Base-by-base conservation (phyloP, 192 early-diverging fungal species). In the Entophlyctis helioformis region DNA sequence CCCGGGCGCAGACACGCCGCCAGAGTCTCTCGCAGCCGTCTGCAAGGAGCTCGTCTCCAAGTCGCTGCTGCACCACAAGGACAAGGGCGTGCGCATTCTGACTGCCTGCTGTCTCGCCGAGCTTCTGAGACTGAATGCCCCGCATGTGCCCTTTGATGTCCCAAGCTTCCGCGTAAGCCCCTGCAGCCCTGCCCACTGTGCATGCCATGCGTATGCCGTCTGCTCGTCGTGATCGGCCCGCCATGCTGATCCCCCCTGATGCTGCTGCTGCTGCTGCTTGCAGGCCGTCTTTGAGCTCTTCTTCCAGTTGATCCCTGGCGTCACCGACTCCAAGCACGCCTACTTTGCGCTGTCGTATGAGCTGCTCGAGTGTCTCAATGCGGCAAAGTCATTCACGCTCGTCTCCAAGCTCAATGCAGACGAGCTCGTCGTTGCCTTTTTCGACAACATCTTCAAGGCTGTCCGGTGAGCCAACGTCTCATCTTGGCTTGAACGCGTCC, bases 51-150 rank as follows among this genome's bases (percentile, higher is more conserved):
- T 96, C 2, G 47, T 85, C 5, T 64, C 73, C 5, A 51, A 71
- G n/a, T 59, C 78, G 15, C 60, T 98, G 31, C 41, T 85, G 10
- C 48, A 58, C 26, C 85, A 95, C 64, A 86, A 81, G 39, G 89
- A 95, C 56, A 72, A 79, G 34, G 83, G 80, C 15, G 82, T 95
- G 15, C 68, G 68, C 24, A 72, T 78, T 19, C 76, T 66, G 13
- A 60, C 52, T 0, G 78, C 88, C 2, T 90, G 87, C 59, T 96
- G 91, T 59, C 66, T 95, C 29, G 86, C 90, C 0, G 95, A 98
- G 50, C 65, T 96, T 0, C 72, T 98, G 28, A 73, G 91, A 18
- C 65, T 98, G 9, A 91, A 83, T 59, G 95, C 95, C 12, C 92
- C 92, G 9, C 87, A 94, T 44, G 84, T 27, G 13, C 11, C 29